Conservation (phyloP, 768 basidiomycete genomes). For the Leccinum olivaceopallidum region DNA sequence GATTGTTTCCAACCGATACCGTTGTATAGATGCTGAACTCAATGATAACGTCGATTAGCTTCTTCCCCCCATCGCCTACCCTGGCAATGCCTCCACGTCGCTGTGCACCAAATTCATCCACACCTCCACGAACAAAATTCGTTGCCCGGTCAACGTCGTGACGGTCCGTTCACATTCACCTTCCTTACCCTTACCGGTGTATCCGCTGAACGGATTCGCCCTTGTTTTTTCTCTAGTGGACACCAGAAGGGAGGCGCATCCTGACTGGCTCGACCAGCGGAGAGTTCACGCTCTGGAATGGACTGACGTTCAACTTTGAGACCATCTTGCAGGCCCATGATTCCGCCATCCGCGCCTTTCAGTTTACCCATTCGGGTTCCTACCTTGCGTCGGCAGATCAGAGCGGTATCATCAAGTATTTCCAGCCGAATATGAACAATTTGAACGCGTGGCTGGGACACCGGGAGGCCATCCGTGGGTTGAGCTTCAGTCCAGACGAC, state of each 20-base stretch:
- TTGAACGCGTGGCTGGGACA: constrained; percentile 92
- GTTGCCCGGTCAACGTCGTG: constrained; percentile 96
- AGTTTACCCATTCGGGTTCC: constrained; percentile 90
- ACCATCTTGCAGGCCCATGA: constrained; percentile 99
- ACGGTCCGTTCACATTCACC: constrained; percentile 56
- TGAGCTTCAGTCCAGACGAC: constrained; percentile 93
- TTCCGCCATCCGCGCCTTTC: constrained; percentile 84
- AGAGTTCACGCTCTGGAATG: constrained; percentile 99
- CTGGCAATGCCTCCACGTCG: constrained; percentile 88
- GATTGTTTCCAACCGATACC: constrained; percentile 17
- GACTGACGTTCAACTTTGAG: constrained; percentile 98
- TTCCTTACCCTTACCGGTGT: not conserved
- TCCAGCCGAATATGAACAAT: constrained; percentile 99
- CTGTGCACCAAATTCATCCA: constrained; percentile 97
- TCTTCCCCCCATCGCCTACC: constrained; percentile 92
- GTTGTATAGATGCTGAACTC: constrained; percentile 24
- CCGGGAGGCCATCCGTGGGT: constrained; percentile 89
- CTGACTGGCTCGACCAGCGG: constrained; percentile 95
- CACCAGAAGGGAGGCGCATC: constrained; percentile 87
- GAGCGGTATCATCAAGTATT: constrained; percentile 95
- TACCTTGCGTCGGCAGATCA: constrained; percentile 94
- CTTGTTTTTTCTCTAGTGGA: constrained; percentile 65
- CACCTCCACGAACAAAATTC: constrained; percentile 97
- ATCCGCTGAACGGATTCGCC: constrained; percentile 1
- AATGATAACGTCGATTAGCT: constrained; percentile 53